These are phyloP conservation scores for Zymoseptoria tritici DNA, from an alignment of 2,329 filamentous ascomycete species.

Conservation along the genomic window DNA sequence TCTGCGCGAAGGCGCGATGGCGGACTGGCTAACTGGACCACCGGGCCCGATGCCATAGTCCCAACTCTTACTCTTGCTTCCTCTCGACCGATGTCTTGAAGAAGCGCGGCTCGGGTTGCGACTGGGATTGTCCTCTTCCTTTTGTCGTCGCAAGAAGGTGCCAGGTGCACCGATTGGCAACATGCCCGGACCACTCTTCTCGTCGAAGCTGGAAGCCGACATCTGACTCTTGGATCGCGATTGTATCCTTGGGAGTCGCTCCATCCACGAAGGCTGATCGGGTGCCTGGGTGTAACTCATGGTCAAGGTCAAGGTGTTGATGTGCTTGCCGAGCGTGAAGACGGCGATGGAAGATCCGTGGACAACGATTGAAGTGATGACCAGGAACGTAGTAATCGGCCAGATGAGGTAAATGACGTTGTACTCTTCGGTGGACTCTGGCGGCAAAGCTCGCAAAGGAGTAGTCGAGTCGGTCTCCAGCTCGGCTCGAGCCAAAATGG, in stretches of 20 bases:
- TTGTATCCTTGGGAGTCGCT: slow-evolving; percentile 71
- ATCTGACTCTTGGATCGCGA: slow-evolving; percentile 76
- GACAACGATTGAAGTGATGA: slow-evolving; percentile 88
- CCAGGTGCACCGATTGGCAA: slow-evolving; percentile 65
- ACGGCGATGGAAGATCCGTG: slow-evolving; percentile 98
- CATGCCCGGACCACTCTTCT: slow-evolving; percentile 53
- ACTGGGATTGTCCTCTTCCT: slow-evolving; percentile 62
- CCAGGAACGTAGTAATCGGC: slow-evolving; percentile 91
- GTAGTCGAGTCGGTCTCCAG: slow-evolving; percentile 67
- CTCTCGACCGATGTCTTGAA: slow-evolving; percentile 55
- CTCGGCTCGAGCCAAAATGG: slow-evolving; percentile 88
- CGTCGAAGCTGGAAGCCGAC: slow-evolving; percentile 58
- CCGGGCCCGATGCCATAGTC: slow-evolving; percentile 65
- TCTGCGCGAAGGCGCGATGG: slow-evolving; percentile 62
- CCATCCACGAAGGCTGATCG: slow-evolving; percentile 92
- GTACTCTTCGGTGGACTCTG: slow-evolving; percentile 54
- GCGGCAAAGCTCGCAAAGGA: slow-evolving; percentile 53
- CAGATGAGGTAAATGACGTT: slow-evolving; percentile 79
- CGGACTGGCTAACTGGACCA: slow-evolving; percentile 82
- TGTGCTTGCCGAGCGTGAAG: slow-evolving; percentile 93
- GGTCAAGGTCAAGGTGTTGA: slow-evolving; percentile 91
- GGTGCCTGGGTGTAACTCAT: slow-evolving; percentile 91
- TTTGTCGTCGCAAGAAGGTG: slow-evolving; percentile 72
- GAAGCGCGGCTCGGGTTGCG: slow-evolving; percentile 55
- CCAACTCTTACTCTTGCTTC: slow-evolving; percentile 57